phyloP scores from a whole-genome alignment of 2,329 filamentous ascomycete genomes.

The Didymella pomorum region DNA sequence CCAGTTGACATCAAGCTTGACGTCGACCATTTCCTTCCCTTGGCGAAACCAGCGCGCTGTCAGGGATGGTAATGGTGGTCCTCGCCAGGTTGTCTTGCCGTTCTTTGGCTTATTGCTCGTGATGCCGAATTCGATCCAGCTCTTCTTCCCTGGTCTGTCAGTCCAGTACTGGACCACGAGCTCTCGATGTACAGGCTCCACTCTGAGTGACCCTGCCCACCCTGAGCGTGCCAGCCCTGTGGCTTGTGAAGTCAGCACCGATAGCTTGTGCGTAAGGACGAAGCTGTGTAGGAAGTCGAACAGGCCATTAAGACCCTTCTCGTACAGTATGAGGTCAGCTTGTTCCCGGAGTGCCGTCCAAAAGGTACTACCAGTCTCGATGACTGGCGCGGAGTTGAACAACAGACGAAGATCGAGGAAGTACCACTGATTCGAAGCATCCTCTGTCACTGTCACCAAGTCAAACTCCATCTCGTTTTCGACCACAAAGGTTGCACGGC shows the following conservation, averaged over 20 bases:
- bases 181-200: constrained; percentile 81
- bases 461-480: constrained; percentile 90
- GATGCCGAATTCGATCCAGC: constrained; percentile 89
- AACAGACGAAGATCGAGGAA: constrained; percentile 91
- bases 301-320: constrained; percentile 77
- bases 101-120: constrained; percentile 65
- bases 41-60: constrained; percentile 84
- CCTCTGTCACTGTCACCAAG: constrained; percentile 87
- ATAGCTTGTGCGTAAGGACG: constrained; percentile 88
- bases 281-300: constrained; percentile 89
- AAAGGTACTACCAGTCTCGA: constrained; percentile 67
- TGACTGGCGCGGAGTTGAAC: constrained; percentile 72
- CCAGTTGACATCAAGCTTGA: constrained; percentile 72
- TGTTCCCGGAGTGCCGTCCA: constrained; percentile 66
- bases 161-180: constrained; percentile 93
- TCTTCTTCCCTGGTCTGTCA: constrained; percentile 74
- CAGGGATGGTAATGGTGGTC: constrained; percentile 53
- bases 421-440: constrained; percentile 83
- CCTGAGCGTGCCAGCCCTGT: constrained; percentile 70
- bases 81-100: constrained; percentile 47
- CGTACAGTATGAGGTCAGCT: constrained; percentile 74
- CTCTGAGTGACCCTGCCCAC: constrained; percentile 80
- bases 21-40: constrained; percentile 74
- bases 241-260: constrained; percentile 80
- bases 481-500: constrained; percentile 89